Evolutionary conservation across 2,329 filamentous ascomycete genomes (phyloP), one percentile per base, ranked within the genome.

Genomic region (Neonectria coccinea): DNA sequence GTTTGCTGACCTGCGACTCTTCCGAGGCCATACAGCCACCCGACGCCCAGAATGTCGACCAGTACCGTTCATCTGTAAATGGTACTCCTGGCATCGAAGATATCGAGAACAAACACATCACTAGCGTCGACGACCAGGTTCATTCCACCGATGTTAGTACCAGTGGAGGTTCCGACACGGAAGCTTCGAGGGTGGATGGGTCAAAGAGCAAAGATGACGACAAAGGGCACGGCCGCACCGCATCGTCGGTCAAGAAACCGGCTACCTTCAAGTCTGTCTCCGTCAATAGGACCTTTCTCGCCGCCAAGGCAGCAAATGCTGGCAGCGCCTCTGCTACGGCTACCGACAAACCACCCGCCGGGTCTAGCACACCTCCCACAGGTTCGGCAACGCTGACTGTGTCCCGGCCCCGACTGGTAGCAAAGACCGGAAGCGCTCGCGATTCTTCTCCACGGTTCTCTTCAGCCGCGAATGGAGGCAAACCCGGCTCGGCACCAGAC

Each of bases 261-360:
- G 82, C 89, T 18, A 90, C 89, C 12, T 96, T 97, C 84, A 97
- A 96, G 79, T 88, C 92, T 18, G 91, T 96, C 52, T 94, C 92
- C 5, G 91, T 95, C 70, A 95, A 94, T 70, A 94, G 92, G 79
- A 93, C 88, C 47, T 97, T 95, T 75, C 84, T 96, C 39, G 88
- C 87, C n/a, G 88, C 91, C 65, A 95, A 95, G 78, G 85, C 36
- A 16, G 36, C 80, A 50, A 76, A 83, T 18, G 77, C 81, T 18
- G 77, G 79, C 58, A 78, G 75, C 65, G 75, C 81, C 9, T 77
- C 82, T 20, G 74, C 85, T 59, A 88, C 89, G 74, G 72, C 83
- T 51, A 79, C 78, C 70, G 83, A 88, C 68, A 85, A 88, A 76
- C 79, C 82, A 6, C 77, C 77, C 12, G 73, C 84, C 14, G 79